Conservation (phyloP, 768 basidiomycete species). For the Tricholoma flavovirens region DNA sequence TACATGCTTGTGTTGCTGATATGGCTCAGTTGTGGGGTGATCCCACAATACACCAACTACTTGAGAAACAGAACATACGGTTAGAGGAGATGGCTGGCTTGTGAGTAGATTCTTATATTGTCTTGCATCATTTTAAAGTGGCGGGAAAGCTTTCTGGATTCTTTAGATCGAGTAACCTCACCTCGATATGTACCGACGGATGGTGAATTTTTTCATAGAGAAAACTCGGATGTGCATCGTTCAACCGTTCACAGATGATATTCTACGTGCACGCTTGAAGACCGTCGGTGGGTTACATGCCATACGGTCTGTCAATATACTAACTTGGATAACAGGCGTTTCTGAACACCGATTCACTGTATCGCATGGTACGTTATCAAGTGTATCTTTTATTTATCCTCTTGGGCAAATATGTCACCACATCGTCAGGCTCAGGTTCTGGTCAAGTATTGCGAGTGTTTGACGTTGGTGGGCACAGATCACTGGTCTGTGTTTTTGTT, state of each 20-base stretch:
- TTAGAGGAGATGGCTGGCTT: constrained; percentile 69
- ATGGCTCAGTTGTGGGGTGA: constrained; percentile 65
- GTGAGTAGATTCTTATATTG: constrained; percentile 34
- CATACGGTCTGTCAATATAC: neutral
- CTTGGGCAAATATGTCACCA: neutral
- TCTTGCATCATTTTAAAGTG: constrained; percentile 1
- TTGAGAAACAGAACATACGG: constrained; percentile 48
- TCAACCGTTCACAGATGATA: constrained; percentile 48
- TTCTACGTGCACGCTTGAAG: constrained; percentile 65
- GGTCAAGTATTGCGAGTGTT: constrained; percentile 41
- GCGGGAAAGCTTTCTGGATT: constrained; percentile 57
- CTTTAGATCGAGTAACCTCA: constrained; percentile 55
- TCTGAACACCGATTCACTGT: constrained; percentile 69
- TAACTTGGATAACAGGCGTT: constrained; percentile 36
- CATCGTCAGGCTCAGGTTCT: constrained; percentile 15
- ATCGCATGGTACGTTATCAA: constrained; percentile 31
- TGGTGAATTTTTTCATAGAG: constrained; percentile 32
- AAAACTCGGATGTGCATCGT: neutral
- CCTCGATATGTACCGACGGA: constrained; percentile 62
- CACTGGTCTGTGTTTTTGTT: constrained; percentile 42
- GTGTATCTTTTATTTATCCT: neutral
- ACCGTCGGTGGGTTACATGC: constrained; percentile 33
- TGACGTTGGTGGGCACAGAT: constrained; percentile 61
- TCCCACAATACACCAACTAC: constrained; percentile 42
- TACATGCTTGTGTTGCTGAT: constrained; percentile 56